A percentile compares a stretch with the other conserved stretches of the same genome.
phyloP scores from a whole-genome alignment of 768 basidiomycete genomes.

The Holtermannia corniformis region DNA sequence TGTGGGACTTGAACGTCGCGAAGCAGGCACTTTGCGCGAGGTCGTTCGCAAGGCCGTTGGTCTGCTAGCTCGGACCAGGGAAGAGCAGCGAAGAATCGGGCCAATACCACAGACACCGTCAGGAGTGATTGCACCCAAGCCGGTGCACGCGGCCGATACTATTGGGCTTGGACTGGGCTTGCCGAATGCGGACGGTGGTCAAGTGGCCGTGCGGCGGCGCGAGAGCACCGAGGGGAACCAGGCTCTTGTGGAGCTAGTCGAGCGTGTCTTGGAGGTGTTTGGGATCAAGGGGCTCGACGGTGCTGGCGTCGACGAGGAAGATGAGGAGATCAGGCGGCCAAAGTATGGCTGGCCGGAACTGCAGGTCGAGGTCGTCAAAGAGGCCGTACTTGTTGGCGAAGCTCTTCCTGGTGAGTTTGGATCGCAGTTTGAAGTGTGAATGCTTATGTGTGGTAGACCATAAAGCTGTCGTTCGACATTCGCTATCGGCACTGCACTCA shows the following conservation, averaged over 20 bases:
- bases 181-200: constrained; percentile 1
- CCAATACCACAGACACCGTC: neutral
- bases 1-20: constrained; percentile 77
- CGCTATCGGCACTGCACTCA: constrained; percentile 73
- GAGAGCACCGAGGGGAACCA: constrained; percentile 73
- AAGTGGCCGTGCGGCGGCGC: constrained; percentile 57
- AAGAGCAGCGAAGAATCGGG: constrained; percentile 40
- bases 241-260: constrained; percentile 65
- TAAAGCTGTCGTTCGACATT: constrained; percentile 72
- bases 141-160: constrained; percentile 5
- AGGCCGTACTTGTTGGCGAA: constrained; percentile 84
- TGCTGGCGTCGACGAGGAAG: neutral
- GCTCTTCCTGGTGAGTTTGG: constrained; percentile 65
- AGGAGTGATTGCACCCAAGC: neutral
- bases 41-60: constrained; percentile 76
- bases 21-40: constrained; percentile 75
- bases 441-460: constrained; percentile 51
- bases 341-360: constrained; percentile 85
- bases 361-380: constrained; percentile 84
- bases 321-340: constrained; percentile 1
- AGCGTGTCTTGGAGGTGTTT: constrained; percentile 63
- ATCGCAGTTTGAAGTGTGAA: neutral
- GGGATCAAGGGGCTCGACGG: constrained; percentile 59
- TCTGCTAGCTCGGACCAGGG: constrained; percentile 71
- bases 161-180: constrained; percentile 27